Conservation (phyloP, 352 stramenopile genomes). For the Phytophthora macrochlamydospora region DNA sequence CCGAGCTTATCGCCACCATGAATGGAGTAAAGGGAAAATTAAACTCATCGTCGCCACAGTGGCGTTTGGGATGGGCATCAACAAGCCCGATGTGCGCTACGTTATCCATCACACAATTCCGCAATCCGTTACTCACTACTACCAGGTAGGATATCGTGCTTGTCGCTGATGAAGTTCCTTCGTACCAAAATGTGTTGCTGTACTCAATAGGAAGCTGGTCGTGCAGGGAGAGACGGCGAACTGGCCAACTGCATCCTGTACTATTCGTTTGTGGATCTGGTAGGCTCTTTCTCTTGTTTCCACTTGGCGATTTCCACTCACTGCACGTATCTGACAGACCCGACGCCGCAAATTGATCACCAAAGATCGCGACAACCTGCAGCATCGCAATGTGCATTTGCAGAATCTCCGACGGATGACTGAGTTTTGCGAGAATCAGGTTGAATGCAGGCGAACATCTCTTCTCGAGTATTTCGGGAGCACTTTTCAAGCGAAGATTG, state of each 20-base stretch:
- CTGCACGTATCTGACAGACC: constrained; percentile 30
- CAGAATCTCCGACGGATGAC: constrained; percentile 85
- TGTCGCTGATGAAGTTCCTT: not conserved
- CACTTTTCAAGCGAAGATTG: constrained; percentile 82
- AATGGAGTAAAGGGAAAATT: constrained; percentile 91
- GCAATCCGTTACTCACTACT: constrained; percentile 90
- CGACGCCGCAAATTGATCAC: constrained; percentile 76
- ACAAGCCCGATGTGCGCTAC: constrained; percentile 89
- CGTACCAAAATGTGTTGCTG: not conserved
- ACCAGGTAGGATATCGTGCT: constrained; percentile 57
- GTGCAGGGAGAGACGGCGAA: constrained; percentile 83
- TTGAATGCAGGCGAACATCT: constrained; percentile 83
- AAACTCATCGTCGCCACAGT: constrained; percentile 90
- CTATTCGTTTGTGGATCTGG: constrained; percentile 85
- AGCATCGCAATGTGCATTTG: constrained; percentile 84
- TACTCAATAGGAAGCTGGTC: constrained; percentile 70
- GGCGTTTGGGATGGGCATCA: constrained; percentile 91
- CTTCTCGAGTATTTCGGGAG: constrained; percentile 90
- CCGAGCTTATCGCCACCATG: constrained; percentile 75
- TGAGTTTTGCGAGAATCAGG: constrained; percentile 90
- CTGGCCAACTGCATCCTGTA: constrained; percentile 87
- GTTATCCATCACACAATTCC: constrained; percentile 91
- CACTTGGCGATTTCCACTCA: not conserved
- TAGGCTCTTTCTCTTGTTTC: constrained; percentile 27
- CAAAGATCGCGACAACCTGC: constrained; percentile 79